Percentiles rank a stretch among this genome's conserved stretches.
Conservation (phyloP, 139 green algal species). For the Picochlorum sp. region DNA sequence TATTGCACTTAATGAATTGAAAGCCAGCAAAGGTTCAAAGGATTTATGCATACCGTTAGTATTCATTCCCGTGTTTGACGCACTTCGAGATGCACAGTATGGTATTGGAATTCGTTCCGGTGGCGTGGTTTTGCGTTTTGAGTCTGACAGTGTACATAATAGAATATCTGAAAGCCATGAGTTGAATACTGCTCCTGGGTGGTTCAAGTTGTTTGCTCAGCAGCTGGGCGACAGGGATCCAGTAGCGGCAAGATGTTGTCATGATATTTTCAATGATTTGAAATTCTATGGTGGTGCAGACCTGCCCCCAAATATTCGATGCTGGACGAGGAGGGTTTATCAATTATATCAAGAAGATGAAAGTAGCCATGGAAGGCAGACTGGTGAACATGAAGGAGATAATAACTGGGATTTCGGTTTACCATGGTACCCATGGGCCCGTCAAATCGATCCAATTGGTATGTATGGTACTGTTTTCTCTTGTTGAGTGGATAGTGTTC, state of each 20-base stretch:
- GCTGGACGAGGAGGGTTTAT: not conserved
- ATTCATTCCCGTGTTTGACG: slow-evolving; percentile 66
- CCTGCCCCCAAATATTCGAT: too few species aligned
- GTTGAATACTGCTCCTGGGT: too few species aligned
- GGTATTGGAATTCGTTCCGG: slow-evolving; percentile 22
- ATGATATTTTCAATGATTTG: too few species aligned
- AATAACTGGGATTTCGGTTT: slow-evolving; percentile 40
- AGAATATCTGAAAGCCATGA: not conserved
- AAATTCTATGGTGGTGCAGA: too few species aligned
- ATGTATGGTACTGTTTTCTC: slow-evolving; percentile 51
- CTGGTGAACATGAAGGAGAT: not conserved
- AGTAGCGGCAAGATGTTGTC: too few species aligned
- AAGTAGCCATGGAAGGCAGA: not conserved
- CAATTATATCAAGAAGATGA: slow-evolving; percentile 9
- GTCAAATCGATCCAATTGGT: slow-evolving; percentile 31
- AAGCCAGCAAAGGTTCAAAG: slow-evolving; percentile 28
- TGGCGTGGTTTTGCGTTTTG: not conserved
- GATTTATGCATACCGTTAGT: not conserved
- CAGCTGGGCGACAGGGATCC: too few species aligned
- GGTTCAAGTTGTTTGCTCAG: too few species aligned
- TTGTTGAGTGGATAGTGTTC: slow-evolving; percentile 29
- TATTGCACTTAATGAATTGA: slow-evolving; percentile 29
- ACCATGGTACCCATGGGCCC: slow-evolving; percentile 56
- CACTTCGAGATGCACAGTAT: slow-evolving; percentile 51
- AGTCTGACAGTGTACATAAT: not conserved